A percentile compares a stretch with the other conserved stretches of the same genome.
Conservation (phyloP, 1,139 yeast genomes). For the Yamadazyma oceani region DNA sequence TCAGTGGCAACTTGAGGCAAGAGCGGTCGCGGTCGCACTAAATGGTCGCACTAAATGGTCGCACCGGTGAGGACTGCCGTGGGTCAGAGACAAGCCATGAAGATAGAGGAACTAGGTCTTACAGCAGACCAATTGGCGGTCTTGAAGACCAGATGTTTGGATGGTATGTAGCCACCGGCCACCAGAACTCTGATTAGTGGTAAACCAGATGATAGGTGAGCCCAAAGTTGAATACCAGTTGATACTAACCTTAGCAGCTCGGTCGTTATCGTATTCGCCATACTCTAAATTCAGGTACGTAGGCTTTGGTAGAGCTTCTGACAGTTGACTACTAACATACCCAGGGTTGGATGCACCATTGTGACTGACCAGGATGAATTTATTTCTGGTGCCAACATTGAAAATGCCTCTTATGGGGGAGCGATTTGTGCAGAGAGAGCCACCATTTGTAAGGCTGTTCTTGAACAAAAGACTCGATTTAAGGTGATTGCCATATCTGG, state of each 20-base stretch:
- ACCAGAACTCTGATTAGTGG: too few species aligned
- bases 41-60: neutral
- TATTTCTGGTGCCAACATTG: constrained; percentile 81
- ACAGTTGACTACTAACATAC: constrained; percentile 19
- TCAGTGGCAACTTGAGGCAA: too few species aligned
- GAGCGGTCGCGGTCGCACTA: too few species aligned
- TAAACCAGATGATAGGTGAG: too few species aligned
- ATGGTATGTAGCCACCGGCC: constrained; percentile 35
- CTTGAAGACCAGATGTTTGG: constrained; percentile 27
- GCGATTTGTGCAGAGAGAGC: constrained; percentile 90
- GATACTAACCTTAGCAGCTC: constrained; percentile 37
- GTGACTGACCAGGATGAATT: constrained; percentile 50
- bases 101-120: constrained; percentile 8
- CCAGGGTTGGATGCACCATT: constrained; percentile 78
- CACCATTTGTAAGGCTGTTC: constrained; percentile 68
- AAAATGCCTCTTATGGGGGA: constrained; percentile 90
- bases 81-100: neutral
- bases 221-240: too few species aligned
- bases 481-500: constrained; percentile 72
- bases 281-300: constrained; percentile 73
- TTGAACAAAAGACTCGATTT: constrained; percentile 46
- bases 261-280: constrained; percentile 66
- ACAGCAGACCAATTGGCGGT: constrained; percentile 25
- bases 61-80: neutral
- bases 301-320: neutral